These are phyloP conservation scores for Penicillium sp. DNA, from an alignment of 2,329 filamentous ascomycete genomes.

Conservation along the genomic window DNA sequence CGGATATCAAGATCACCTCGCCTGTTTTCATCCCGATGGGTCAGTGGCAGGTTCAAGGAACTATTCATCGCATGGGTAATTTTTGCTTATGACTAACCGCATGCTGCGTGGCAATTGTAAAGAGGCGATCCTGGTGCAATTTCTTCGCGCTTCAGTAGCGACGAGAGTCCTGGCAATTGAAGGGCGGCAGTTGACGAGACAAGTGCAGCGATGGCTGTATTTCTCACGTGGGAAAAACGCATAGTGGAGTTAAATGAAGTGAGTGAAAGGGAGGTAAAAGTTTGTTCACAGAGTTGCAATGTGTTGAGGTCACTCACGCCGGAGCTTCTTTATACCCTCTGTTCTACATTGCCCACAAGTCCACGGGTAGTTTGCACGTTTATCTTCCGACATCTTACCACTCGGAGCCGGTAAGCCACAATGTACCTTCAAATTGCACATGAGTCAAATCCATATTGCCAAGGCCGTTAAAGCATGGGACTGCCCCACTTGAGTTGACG, in stretches of 20 bases:
- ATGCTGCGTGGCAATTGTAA: constrained; percentile 40
- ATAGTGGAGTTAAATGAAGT: background rate
- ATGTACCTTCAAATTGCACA: background rate
- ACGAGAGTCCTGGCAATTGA: constrained; percentile 2
- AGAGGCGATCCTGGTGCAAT: constrained; percentile 28
- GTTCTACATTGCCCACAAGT: background rate
- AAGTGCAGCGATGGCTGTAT: constrained; percentile 2
- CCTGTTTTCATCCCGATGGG: constrained; percentile 17
- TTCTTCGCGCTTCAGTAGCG: constrained; percentile 7
- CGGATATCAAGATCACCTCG: constrained; percentile 27
- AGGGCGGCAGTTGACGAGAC: constrained; percentile 2
- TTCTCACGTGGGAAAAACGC: background rate
- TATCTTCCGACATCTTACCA: background rate
- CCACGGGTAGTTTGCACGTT: too few relatives aligned
- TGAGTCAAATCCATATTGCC: background rate
- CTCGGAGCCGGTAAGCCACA: background rate
- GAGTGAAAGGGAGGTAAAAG: background rate
- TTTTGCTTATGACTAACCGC: constrained; percentile 25
- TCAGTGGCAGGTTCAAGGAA: background rate
- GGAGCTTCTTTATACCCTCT: background rate
- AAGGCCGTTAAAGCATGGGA: background rate
- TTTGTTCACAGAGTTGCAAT: background rate
- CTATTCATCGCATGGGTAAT: background rate
- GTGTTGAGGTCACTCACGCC: background rate
- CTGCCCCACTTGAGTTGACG: background rate